Percentiles rank a stretch among this genome's conserved stretches.
phyloP scores from a whole-genome alignment of 768 basidiomycete genomes.

The Hericium rajendrae region DNA sequence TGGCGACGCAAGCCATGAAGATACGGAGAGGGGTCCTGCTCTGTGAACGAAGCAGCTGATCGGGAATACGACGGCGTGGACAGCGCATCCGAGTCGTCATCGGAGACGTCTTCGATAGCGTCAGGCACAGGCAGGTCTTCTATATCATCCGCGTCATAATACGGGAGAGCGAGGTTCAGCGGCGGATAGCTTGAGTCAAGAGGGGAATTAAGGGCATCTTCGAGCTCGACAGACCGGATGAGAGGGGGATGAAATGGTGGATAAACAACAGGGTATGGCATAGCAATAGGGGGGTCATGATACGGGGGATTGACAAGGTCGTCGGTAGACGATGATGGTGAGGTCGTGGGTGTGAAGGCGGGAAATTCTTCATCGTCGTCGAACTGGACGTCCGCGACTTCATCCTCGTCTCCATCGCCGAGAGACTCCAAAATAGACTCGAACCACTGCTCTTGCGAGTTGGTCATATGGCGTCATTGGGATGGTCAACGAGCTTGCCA shows the following conservation, averaged over 20 bases:
- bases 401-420: constrained; percentile 45
- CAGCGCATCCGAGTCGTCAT: constrained; percentile 72
- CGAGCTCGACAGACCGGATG: constrained; percentile 40
- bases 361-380: constrained; percentile 58
- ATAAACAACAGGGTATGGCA: constrained; percentile 57
- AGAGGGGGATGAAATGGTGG: constrained; percentile 50
- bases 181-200: constrained; percentile 22
- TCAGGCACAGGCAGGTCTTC: constrained; percentile 69
- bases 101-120: constrained; percentile 76
- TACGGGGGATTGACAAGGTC: constrained; percentile 52
- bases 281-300: constrained; percentile 36
- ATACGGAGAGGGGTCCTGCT: constrained; percentile 38
- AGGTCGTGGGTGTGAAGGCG: constrained; percentile 49
- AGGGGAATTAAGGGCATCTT: constrained; percentile 25
- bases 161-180: constrained; percentile 52
- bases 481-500: constrained; percentile 38
- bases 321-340: constrained; percentile 72
- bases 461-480: constrained; percentile 25
- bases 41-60: constrained; percentile 42
- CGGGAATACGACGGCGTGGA: constrained; percentile 49
- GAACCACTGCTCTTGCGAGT: constrained; percentile 73
- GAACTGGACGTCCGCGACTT: constrained; percentile 42
- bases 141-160: constrained; percentile 50
- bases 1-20: constrained; percentile 35
- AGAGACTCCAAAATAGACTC: constrained; percentile 72